Percentiles rank a stretch among this genome's conserved stretches.
These are phyloP conservation scores for Dendrobium chrysotoxum DNA, from an alignment of 106 monocot species.

Conservation along the genomic window DNA sequence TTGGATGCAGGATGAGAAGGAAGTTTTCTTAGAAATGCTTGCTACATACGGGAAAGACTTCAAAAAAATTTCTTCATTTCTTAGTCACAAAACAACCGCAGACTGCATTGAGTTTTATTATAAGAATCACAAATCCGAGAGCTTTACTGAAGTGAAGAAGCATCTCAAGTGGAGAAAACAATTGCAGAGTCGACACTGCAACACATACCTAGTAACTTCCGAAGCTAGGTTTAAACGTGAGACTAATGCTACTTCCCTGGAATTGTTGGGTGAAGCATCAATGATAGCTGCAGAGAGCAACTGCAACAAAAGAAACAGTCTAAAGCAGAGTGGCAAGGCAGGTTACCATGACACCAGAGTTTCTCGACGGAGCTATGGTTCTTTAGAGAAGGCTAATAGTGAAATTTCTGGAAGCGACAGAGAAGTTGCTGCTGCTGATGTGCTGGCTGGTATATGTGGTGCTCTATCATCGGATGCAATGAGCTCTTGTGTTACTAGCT, in stretches of 20 bases:
- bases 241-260: conserved; percentile 33
- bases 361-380: conserved; percentile 9
- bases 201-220: conserved; percentile 36
- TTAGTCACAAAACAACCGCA: conserved; percentile 79
- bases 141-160: conserved; percentile 67
- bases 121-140: conserved; percentile 79
- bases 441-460: conserved; percentile 42
- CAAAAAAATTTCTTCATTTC: conserved; percentile 58
- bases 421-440: conserved; percentile 46
- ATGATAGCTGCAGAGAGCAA: conserved; percentile 16
- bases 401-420: conserved; percentile 26
- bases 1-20: conserved; percentile 71
- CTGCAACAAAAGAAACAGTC: conserved; percentile 17
- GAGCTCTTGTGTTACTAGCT: conserved; percentile 57
- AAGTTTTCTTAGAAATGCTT: conserved; percentile 82
- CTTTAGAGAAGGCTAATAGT: conserved; percentile 14
- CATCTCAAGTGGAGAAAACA: conserved; percentile 41
- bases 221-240: conserved; percentile 62
- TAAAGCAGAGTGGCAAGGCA: conserved; percentile 17
- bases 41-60: conserved; percentile 77
- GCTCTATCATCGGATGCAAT: conserved; percentile 62
- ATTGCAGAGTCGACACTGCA: conserved; percentile 21
- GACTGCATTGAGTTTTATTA: conserved; percentile 97
- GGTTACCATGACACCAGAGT: conserved; percentile 17
- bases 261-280: conserved; percentile 41